phyloP scores from a whole-genome alignment of 768 basidiomycete genomes.

The Boletales sp. region DNA sequence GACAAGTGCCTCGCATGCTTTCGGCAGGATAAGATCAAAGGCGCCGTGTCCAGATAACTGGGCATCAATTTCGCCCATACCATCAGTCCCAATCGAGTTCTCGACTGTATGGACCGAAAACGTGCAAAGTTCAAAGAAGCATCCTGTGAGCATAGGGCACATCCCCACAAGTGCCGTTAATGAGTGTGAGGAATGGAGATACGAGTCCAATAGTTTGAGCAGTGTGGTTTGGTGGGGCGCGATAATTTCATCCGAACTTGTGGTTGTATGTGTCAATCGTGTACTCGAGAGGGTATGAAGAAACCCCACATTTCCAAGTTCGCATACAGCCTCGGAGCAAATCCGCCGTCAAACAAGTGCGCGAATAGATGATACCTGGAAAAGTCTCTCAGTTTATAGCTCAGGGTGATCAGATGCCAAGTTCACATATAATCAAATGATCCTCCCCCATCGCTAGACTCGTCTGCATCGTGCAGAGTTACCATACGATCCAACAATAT shows the following conservation, averaged over 20 bases:
- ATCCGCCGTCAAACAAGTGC: conserved; percentile 56
- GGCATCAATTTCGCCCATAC: neutral
- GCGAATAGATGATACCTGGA: conserved; percentile 62
- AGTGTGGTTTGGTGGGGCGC: conserved; percentile 85
- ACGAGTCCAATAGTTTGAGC: conserved; percentile 83
- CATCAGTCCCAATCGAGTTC: conserved; percentile 38
- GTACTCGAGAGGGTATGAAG: neutral
- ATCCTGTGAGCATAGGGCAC: conserved; percentile 55
- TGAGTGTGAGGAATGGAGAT: conserved; percentile 56
- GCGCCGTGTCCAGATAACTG: conserved; percentile 32
- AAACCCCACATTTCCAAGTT: conserved; percentile 56
- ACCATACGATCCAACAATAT: conserved; percentile 69
- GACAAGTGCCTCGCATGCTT: conserved; percentile 77
- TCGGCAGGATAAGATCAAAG: conserved; percentile 70
- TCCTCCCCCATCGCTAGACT: conserved; percentile 58
- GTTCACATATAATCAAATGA: conserved; percentile 76
- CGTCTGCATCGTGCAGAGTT: conserved; percentile 63
- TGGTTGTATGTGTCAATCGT: conserved; percentile 13
- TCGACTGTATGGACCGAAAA: conserved; percentile 56
- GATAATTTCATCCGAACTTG: conserved; percentile 65
- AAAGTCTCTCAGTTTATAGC: conserved; percentile 13
- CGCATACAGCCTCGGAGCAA: conserved; percentile 57
- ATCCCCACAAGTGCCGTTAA: conserved; percentile 39
- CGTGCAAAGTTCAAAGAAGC: conserved; percentile 57
- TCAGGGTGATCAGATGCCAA: neutral